Conservation (phyloP, 257 asterid genomes). For the Penstemon eatonii region DNA sequence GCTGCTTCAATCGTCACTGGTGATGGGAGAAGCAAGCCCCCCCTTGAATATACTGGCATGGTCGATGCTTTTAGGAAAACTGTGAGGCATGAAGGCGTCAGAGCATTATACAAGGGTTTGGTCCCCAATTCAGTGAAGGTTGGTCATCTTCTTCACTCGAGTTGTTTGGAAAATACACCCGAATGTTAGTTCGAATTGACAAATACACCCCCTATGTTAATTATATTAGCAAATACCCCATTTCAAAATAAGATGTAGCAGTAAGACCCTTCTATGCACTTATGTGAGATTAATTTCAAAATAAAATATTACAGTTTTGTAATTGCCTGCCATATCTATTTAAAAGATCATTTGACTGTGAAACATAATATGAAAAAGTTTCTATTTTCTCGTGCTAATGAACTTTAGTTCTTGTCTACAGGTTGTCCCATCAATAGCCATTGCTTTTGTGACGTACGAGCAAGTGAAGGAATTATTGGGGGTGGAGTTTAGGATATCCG, state of each 20-base stretch:
- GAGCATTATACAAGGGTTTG: constrained; percentile 96
- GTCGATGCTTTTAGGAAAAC: constrained; percentile 94
- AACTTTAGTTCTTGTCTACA: constrained; percentile 27
- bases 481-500: constrained; percentile 77
- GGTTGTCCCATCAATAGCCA: constrained; percentile 91
- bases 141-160: constrained; percentile 25
- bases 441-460: constrained; percentile 87
- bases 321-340: too few species aligned
- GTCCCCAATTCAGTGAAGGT: constrained; percentile 98
- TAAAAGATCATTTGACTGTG: too few species aligned
- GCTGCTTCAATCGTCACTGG: constrained; percentile 83
- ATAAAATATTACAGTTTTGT: too few species aligned
- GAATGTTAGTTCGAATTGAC: too few species aligned
- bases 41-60: constrained; percentile 87
- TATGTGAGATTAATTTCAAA: too few species aligned
- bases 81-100: constrained; percentile 76
- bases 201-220: too few species aligned
- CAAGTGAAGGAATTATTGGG: constrained; percentile 73
- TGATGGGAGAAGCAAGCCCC: constrained; percentile 67
- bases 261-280: too few species aligned
- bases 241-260: too few species aligned
- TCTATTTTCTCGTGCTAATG: constrained; percentile 1
- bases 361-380: too few species aligned
- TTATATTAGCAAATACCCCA: too few species aligned
- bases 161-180: too few species aligned